A percentile compares a stretch with the other conserved stretches of the same genome.
Conservation (phyloP, 2,329 filamentous ascomycete genomes). For the Pyrenophora seminiperda region DNA sequence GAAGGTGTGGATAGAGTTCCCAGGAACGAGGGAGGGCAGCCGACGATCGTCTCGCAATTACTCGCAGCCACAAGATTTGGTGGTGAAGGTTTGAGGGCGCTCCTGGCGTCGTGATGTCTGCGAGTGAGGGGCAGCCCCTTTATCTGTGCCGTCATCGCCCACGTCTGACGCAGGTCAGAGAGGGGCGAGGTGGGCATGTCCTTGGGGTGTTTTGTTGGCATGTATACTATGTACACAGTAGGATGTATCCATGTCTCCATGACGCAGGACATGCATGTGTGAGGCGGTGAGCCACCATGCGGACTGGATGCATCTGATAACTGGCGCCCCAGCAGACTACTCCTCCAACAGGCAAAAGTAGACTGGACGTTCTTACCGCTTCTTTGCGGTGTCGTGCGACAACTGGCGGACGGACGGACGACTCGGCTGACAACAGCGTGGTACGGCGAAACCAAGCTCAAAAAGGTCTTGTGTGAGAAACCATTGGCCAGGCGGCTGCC, state of each 20-base stretch:
- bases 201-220: slow-evolving; percentile 13
- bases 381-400: slow-evolving; percentile 35
- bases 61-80: slow-evolving; percentile 28
- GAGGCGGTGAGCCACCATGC: slow-evolving; percentile 34
- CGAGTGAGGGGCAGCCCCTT: slow-evolving; percentile 27
- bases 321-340: slow-evolving; percentile 31
- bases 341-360: slow-evolving; percentile 36
- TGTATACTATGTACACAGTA: slow-evolving; percentile 24
- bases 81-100: slow-evolving; percentile 25
- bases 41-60: slow-evolving; percentile 42
- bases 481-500: slow-evolving; percentile 38
- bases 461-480: slow-evolving; percentile 20
- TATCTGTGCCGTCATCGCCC: slow-evolving; percentile 33
- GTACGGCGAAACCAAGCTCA: slow-evolving; percentile 25
- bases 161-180: slow-evolving; percentile 24
- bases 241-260: too few species aligned
- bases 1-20: slow-evolving; percentile 38
- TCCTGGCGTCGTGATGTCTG: slow-evolving; percentile 31
- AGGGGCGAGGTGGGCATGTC: slow-evolving; percentile 12
- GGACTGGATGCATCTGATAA: slow-evolving; percentile 29
- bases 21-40: slow-evolving; percentile 43
- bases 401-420: slow-evolving; percentile 17
- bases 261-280: slow-evolving; percentile 16
- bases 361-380: slow-evolving; percentile 40
- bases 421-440: slow-evolving; percentile 28